Evolutionary conservation across 2,329 filamentous ascomycete species (phyloP).

Genomic region (Aspergillus novofumigatus): DNA sequence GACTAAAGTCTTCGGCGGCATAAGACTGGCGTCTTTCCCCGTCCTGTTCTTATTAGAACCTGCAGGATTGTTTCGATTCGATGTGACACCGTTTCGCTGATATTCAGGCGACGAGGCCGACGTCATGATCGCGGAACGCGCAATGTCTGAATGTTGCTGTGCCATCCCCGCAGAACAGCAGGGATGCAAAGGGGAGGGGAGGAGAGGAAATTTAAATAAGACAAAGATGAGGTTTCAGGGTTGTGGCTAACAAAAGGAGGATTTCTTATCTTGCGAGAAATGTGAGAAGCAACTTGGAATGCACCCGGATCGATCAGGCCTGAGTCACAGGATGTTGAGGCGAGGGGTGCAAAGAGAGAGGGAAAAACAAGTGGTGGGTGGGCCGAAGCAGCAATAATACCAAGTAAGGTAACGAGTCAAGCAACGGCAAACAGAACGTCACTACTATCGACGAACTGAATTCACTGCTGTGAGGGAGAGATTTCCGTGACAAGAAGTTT

Average conservation of each 20-base stretch:
- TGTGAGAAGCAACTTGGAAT: not conserved
- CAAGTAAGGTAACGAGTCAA: constrained; percentile 15
- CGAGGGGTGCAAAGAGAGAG: not conserved
- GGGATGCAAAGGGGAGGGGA: constrained; percentile 14
- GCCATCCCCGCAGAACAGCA: constrained; percentile 30
- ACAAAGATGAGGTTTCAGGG: not conserved
- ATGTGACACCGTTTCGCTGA: constrained; percentile 18
- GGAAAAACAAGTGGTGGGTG: constrained; percentile 2
- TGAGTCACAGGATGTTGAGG: not conserved
- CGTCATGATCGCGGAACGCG: constrained; percentile 50
- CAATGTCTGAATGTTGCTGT: constrained; percentile 46
- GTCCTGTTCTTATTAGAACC: constrained; percentile 9
- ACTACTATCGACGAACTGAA: not conserved
- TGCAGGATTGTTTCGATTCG: constrained; percentile 10
- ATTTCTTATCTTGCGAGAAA: not conserved
- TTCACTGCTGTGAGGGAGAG: not conserved
- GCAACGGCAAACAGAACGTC: constrained; percentile 5
- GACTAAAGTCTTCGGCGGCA: constrained; percentile 38
- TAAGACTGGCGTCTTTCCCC: constrained; percentile 30
- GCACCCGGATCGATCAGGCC: not conserved
- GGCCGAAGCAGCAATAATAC: constrained; percentile 4
- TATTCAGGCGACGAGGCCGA: constrained; percentile 22
- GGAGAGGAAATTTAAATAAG: constrained; percentile 3
- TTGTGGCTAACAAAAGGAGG: not conserved
- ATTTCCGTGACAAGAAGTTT: not conserved